Conservation (phyloP, 1,284 basidiomycete species). For the Heterobasidion occidentale region DNA sequence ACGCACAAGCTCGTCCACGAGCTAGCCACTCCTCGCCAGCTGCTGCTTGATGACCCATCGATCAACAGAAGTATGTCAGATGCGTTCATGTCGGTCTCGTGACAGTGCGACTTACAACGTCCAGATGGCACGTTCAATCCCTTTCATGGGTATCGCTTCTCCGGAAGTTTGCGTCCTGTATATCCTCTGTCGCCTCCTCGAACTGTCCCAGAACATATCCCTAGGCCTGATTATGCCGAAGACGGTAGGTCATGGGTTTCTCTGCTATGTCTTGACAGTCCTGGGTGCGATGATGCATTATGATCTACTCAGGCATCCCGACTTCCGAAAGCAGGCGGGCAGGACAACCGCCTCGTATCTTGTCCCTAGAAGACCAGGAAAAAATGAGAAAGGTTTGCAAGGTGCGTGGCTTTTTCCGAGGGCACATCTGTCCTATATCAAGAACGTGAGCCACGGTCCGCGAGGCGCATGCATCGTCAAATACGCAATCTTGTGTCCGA, state of each 20-base stretch:
- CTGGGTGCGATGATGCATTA: slow-evolving; percentile 20
- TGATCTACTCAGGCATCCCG: slow-evolving; percentile 44
- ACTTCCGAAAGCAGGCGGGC: slow-evolving; percentile 46
- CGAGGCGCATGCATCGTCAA: not conserved
- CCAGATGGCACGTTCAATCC: slow-evolving; percentile 70
- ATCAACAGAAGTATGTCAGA: slow-evolving; percentile 21
- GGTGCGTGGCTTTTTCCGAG: slow-evolving; percentile 36
- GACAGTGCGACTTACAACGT: no score
- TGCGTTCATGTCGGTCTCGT: slow-evolving; percentile 1
- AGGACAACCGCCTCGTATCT: slow-evolving; percentile 59
- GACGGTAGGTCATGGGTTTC: slow-evolving; percentile 43
- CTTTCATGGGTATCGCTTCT: slow-evolving; percentile 58
- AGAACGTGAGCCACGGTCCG: no score
- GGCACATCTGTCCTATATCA: not conserved
- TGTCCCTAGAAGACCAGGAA: slow-evolving; percentile 61
- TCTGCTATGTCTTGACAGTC: slow-evolving; percentile 16
- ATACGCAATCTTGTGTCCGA: no score
- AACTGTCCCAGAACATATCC: slow-evolving; percentile 65
- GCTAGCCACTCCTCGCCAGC: slow-evolving; percentile 40
- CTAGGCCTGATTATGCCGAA: slow-evolving; percentile 73
- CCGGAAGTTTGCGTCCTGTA: slow-evolving; percentile 64
- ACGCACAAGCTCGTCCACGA: slow-evolving; percentile 70
- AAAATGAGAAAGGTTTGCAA: slow-evolving; percentile 74
- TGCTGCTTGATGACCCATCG: slow-evolving; percentile 21
- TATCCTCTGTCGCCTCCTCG: slow-evolving; percentile 73